Conservation (phyloP, 495 filamentous ascomycete species). For the Schizothecium vesticola region DNA sequence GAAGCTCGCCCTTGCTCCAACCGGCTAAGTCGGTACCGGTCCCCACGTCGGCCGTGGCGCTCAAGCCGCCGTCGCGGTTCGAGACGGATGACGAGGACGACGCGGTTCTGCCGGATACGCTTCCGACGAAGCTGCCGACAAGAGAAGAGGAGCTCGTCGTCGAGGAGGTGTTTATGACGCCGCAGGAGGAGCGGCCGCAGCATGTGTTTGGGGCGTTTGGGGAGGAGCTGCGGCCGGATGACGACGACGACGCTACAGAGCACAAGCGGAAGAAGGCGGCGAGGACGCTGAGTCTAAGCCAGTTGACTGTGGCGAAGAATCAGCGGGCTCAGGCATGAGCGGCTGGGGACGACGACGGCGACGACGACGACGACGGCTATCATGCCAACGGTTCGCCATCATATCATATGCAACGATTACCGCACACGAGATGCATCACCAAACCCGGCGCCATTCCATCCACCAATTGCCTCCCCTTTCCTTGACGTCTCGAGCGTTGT, state of each 20-base stretch:
- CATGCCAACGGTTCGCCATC: too few relatives aligned
- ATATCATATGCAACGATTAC: not conserved
- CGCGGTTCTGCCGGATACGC: constrained; percentile 26
- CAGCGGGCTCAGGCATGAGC: constrained; percentile 17
- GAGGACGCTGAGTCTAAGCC: constrained; percentile 45
- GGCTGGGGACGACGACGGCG: not conserved
- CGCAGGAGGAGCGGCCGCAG: constrained; percentile 30
- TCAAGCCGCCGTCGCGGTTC: constrained; percentile 32
- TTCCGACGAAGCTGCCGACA: constrained; percentile 23
- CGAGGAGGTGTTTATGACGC: constrained; percentile 24
- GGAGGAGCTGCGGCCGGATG: constrained; percentile 34
- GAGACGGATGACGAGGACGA: constrained; percentile 28
- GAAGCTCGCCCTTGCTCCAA: constrained; percentile 19
- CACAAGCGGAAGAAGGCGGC: constrained; percentile 37
- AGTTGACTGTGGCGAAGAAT: constrained; percentile 41
- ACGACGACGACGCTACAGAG: constrained; percentile 18
- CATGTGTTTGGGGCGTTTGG: constrained; percentile 42
- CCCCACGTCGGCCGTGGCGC: not conserved
- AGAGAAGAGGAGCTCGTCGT: not conserved
- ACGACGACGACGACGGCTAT: not conserved
- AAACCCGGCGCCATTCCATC: not conserved
- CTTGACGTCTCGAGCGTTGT: not conserved
- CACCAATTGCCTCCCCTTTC: not conserved
- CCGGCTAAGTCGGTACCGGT: constrained; percentile 14
- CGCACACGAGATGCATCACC: not conserved